phyloP scores from a whole-genome alignment of 768 basidiomycete genomes.

The Flagelloscypha sp. region DNA sequence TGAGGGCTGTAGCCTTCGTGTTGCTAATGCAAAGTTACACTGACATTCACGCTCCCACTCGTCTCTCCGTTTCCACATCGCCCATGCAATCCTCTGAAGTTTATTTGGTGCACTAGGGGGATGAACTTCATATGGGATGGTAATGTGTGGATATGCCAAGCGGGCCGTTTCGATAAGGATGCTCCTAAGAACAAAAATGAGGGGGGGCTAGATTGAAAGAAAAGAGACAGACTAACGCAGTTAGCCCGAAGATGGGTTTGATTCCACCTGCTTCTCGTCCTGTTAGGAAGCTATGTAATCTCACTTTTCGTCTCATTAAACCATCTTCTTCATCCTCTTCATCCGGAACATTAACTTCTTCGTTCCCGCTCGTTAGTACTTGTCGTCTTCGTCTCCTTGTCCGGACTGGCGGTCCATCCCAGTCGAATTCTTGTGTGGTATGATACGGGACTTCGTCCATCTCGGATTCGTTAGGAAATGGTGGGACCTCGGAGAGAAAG shows the following conservation, averaged over 20 bases:
- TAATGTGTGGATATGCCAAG: slow-evolving; percentile 38
- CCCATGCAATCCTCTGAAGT: slow-evolving; percentile 37
- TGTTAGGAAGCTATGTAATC: slow-evolving; percentile 77
- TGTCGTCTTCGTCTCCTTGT: slow-evolving; percentile 3
- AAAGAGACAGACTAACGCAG: slow-evolving; percentile 50
- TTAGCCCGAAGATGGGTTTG: slow-evolving; percentile 84
- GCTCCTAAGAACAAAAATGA: slow-evolving; percentile 19
- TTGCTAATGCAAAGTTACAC: too few species aligned
- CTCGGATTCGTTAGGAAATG: slow-evolving; percentile 48
- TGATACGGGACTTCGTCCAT: slow-evolving; percentile 56
- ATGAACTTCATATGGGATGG: slow-evolving; percentile 34
- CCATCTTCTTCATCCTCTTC: background rate
- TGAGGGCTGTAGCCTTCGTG: too few species aligned
- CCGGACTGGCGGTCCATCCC: slow-evolving; percentile 27
- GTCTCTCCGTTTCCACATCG: slow-evolving; percentile 31
- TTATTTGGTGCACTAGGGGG: slow-evolving; percentile 25
- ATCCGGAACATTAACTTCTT: too few species aligned
- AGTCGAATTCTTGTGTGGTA: slow-evolving; percentile 47
- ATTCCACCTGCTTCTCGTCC: slow-evolving; percentile 78
- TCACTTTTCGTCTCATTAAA: slow-evolving; percentile 26
- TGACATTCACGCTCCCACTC: too few species aligned
- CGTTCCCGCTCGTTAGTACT: too few species aligned
- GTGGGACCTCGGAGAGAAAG: slow-evolving; percentile 56
- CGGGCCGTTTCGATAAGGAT: slow-evolving; percentile 39
- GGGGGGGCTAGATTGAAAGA: too few species aligned